Conservation (phyloP, 768 basidiomycete genomes). For the Phanerodontia chrysosporium region DNA sequence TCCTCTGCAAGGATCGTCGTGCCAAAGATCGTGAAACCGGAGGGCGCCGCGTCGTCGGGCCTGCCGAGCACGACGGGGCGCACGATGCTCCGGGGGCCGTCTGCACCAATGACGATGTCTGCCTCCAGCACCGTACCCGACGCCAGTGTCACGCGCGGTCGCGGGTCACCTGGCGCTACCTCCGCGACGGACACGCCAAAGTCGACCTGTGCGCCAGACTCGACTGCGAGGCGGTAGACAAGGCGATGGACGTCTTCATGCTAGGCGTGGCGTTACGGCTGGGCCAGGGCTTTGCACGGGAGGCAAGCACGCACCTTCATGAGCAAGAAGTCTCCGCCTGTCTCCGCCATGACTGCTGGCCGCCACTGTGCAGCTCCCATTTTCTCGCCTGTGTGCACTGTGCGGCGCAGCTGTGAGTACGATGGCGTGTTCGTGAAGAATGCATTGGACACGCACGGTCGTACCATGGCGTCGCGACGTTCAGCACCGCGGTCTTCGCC, state of each 20-base stretch:
- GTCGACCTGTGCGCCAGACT: constrained; percentile 44
- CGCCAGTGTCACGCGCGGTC: constrained; percentile 27
- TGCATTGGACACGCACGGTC: constrained; percentile 26
- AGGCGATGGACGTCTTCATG: constrained; percentile 49
- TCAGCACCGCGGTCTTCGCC: constrained; percentile 32
- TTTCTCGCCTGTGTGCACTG: constrained; percentile 41
- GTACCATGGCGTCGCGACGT: constrained; percentile 30
- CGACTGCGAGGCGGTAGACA: constrained; percentile 41
- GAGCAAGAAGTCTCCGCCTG: constrained; percentile 45
- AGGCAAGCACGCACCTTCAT: constrained; percentile 37
- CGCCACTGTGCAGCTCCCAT: constrained; percentile 46
- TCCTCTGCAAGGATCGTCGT: constrained; percentile 35
- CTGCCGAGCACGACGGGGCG: constrained; percentile 29
- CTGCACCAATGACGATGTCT: constrained; percentile 59
- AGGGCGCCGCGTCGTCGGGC: constrained; percentile 27
- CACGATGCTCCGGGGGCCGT: constrained; percentile 47
- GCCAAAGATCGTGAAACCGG: constrained; percentile 39
- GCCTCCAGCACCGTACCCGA: constrained; percentile 40
- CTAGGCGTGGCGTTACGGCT: constrained; percentile 24
- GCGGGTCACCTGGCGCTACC: constrained; percentile 6
- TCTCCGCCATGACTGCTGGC: constrained; percentile 42
- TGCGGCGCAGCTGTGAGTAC: constrained; percentile 8
- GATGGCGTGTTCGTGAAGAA: background rate
- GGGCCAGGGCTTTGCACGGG: background rate
- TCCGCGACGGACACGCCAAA: constrained; percentile 8